Evolutionary conservation across 495 filamentous ascomycete genomes (phyloP).

Genomic region (Bathelium albidoporum): DNA sequence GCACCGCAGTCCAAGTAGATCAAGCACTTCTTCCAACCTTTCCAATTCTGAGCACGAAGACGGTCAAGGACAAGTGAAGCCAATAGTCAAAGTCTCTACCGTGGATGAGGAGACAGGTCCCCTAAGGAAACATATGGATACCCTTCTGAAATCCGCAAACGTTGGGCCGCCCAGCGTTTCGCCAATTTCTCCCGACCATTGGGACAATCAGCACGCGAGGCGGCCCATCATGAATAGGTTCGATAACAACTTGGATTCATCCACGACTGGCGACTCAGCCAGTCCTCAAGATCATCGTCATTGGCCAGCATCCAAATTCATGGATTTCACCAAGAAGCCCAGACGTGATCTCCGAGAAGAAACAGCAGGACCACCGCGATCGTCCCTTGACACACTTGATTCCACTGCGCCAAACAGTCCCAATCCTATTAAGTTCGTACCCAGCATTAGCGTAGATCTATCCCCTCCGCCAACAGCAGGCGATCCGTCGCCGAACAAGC

Average conservation of each 20-base stretch:
- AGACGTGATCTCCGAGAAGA: background rate
- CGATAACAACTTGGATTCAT: background rate
- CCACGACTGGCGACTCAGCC: background rate
- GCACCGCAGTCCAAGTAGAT: slow-evolving; percentile 11
- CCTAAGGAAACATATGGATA: slow-evolving; percentile 57
- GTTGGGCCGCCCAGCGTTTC: background rate
- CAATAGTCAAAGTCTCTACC: slow-evolving; percentile 14
- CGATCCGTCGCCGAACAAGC: slow-evolving; percentile 10
- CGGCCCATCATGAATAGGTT: background rate
- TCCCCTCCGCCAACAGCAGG: slow-evolving; percentile 11
- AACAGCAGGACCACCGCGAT: background rate
- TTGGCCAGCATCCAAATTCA: background rate
- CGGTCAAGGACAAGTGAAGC: background rate
- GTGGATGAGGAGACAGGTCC: slow-evolving; percentile 38
- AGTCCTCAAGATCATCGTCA: background rate
- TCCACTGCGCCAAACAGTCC: slow-evolving; percentile 23
- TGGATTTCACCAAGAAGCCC: background rate
- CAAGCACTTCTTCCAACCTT: slow-evolving; percentile 6
- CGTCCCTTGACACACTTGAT: slow-evolving; percentile 24
- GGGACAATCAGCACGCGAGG: slow-evolving; percentile 21
- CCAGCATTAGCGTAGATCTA: slow-evolving; percentile 17
- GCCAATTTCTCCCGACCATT: slow-evolving; percentile 27
- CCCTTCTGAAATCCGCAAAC: slow-evolving; percentile 17
- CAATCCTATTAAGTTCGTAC: slow-evolving; percentile 9
- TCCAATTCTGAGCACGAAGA: background rate